Conservation (phyloP, 2,329 filamentous ascomycete genomes). For the Hypoxylon sp. region DNA sequence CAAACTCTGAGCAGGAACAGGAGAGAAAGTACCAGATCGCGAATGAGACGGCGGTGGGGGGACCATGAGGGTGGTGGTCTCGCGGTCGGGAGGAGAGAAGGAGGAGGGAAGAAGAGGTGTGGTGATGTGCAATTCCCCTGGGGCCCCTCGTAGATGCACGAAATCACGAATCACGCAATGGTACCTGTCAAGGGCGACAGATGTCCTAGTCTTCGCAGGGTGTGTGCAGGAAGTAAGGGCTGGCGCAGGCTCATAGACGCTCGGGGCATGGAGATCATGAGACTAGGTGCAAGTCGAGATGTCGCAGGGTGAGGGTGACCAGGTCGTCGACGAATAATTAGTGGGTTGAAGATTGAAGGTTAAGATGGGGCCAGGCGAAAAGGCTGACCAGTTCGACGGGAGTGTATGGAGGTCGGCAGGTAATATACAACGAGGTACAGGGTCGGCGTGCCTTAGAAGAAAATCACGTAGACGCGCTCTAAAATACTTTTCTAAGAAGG, state of each 20-base stretch:
- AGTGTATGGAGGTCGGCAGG: slow-evolving; percentile 1
- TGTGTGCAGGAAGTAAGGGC: slow-evolving; percentile 23
- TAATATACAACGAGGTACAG: slow-evolving; percentile 29
- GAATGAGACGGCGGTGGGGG: slow-evolving; percentile 57
- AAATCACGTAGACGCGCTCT: slow-evolving; percentile 23
- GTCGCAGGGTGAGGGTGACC: slow-evolving; percentile 9
- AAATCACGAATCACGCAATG: slow-evolving; percentile 37
- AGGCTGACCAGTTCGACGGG: slow-evolving; percentile 12
- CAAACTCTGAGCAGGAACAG: slow-evolving; percentile 70
- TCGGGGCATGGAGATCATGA: slow-evolving; percentile 50
- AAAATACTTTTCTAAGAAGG: slow-evolving; percentile 18
- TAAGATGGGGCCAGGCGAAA: not conserved
- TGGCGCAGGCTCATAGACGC: slow-evolving; percentile 43
- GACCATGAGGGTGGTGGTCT: slow-evolving; percentile 56
- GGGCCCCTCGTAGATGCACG: slow-evolving; percentile 51
- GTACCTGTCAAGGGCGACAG: slow-evolving; percentile 32
- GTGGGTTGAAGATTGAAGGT: slow-evolving; percentile 8
- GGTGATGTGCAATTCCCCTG: slow-evolving; percentile 48
- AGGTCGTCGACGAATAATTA: slow-evolving; percentile 25
- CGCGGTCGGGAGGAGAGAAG: slow-evolving; percentile 41
- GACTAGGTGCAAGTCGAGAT: slow-evolving; percentile 38
- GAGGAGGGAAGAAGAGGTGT: slow-evolving; percentile 42
- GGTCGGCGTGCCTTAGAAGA: slow-evolving; percentile 11
- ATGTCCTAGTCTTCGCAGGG: slow-evolving; percentile 26
- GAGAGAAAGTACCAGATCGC: slow-evolving; percentile 76